phyloP scores from a whole-genome alignment of 257 asterid species.

The Parsonsia alboflavescens region DNA sequence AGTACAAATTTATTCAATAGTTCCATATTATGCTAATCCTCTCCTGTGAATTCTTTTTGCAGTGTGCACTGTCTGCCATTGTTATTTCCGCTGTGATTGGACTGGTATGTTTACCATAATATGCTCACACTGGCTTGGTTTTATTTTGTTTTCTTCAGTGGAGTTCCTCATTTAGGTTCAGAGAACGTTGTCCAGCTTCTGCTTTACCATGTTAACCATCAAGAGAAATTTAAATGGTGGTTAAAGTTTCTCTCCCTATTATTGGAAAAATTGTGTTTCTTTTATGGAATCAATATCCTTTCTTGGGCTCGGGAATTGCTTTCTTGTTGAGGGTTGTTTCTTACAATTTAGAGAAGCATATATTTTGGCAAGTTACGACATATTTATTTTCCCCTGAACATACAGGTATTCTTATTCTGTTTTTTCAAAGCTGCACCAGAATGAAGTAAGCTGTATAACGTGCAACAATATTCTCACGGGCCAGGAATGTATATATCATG shows the following conservation, averaged over 20 bases:
- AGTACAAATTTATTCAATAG: neutral
- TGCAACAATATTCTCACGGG: neutral
- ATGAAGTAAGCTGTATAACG: constrained; percentile 2
- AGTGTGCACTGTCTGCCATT: constrained; percentile 91
- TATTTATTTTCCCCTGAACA: neutral
- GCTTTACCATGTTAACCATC: neutral
- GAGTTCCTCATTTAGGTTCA: neutral
- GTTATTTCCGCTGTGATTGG: constrained; percentile 98
- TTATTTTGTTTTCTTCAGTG: neutral
- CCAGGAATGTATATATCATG: neutral
- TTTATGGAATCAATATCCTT: neutral
- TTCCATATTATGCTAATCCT: constrained; percentile 10
- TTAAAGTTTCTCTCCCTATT: neutral
- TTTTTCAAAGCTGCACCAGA: neutral
- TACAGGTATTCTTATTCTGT: neutral
- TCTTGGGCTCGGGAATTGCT: neutral
- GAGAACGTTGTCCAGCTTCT: neutral
- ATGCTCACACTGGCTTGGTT: constrained; percentile 9
- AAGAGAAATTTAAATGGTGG: neutral
- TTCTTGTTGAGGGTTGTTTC: neutral
- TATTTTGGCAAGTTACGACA: too few species aligned
- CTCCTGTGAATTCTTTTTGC: constrained; percentile 30
- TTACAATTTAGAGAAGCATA: neutral
- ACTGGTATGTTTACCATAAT: constrained; percentile 58
- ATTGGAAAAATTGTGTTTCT: neutral